Percentiles rank a stretch among this genome's conserved stretches.
phyloP scores from a whole-genome alignment of 2,329 filamentous ascomycete species.

The Exophiala spinifera region DNA sequence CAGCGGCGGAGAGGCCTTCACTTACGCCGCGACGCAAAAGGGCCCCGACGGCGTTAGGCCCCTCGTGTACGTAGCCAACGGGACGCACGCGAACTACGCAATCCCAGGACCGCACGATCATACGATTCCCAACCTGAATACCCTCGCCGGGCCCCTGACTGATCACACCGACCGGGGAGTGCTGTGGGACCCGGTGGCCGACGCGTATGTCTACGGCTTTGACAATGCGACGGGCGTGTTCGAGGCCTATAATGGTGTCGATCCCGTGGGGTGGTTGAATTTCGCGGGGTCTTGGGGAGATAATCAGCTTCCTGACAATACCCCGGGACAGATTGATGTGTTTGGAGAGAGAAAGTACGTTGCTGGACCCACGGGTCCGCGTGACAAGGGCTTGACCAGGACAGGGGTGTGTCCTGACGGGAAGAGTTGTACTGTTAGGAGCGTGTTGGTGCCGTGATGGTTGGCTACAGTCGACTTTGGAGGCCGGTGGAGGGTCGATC shows the following conservation, averaged over 20 bases:
- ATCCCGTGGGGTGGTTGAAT: constrained; percentile 54
- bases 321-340: constrained; percentile 39
- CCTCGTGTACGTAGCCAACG: constrained; percentile 57
- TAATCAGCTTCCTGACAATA: constrained; percentile 52
- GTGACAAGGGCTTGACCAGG: constrained; percentile 57
- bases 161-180: constrained; percentile 55
- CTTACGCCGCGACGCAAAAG: constrained; percentile 56
- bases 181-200: constrained; percentile 59
- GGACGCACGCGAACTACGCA: constrained; percentile 64
- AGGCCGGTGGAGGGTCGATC: too few species aligned
- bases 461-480: too few species aligned
- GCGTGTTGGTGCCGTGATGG: constrained; percentile 5
- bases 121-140: constrained; percentile 58
- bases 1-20: constrained; percentile 60
- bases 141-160: constrained; percentile 50
- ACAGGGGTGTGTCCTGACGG: constrained; percentile 53
- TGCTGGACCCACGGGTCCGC: constrained; percentile 60
- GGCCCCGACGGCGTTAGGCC: constrained; percentile 49
- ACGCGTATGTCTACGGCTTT: constrained; percentile 57
- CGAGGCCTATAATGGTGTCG: constrained; percentile 43
- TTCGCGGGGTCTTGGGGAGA: constrained; percentile 64
- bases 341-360: constrained; percentile 57
- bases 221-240: constrained; percentile 44
- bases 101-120: constrained; percentile 58
- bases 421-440: constrained; percentile 12